Conservation (phyloP, 2,329 filamentous ascomycete genomes). For the Aspergillus aculeatus region DNA sequence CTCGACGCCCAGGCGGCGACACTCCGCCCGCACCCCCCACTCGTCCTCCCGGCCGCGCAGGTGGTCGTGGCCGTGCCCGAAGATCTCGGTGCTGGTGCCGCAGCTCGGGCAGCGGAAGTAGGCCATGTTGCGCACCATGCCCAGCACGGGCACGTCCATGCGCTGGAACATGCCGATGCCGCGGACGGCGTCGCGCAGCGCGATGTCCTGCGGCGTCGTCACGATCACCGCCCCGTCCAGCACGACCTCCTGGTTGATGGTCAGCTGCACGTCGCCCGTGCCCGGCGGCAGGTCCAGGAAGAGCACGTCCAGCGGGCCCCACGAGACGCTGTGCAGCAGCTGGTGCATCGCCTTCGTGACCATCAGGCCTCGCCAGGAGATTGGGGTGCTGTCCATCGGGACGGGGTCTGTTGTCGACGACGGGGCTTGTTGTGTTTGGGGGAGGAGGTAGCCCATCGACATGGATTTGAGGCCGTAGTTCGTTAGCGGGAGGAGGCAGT, state of each 20-base stretch:
- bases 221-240: slow-evolving; percentile 82
- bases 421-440: neutral
- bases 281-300: slow-evolving; percentile 91
- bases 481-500: slow-evolving; percentile 74
- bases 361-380: slow-evolving; percentile 96
- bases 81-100: slow-evolving; percentile 70
- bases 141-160: slow-evolving; percentile 73
- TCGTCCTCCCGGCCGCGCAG: slow-evolving; percentile 38
- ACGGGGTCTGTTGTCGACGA: slow-evolving; percentile 25
- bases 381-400: slow-evolving; percentile 60
- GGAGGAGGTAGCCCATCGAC: slow-evolving; percentile 72
- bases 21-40: slow-evolving; percentile 66
- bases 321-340: slow-evolving; percentile 90
- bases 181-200: slow-evolving; percentile 85
- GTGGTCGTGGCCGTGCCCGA: slow-evolving; percentile 51
- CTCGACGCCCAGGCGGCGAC: slow-evolving; percentile 69
- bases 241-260: slow-evolving; percentile 92
- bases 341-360: slow-evolving; percentile 97
- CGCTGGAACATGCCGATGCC: slow-evolving; percentile 92
- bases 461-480: slow-evolving; percentile 97
- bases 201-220: slow-evolving; percentile 89
- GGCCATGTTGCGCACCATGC: slow-evolving; percentile 90
- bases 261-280: slow-evolving; percentile 92
- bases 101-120: slow-evolving; percentile 80
- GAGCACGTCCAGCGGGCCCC: slow-evolving; percentile 83